Evolutionary conservation across 345 rosid species (phyloP).

Genomic region (Carallia pectinifolia): DNA sequence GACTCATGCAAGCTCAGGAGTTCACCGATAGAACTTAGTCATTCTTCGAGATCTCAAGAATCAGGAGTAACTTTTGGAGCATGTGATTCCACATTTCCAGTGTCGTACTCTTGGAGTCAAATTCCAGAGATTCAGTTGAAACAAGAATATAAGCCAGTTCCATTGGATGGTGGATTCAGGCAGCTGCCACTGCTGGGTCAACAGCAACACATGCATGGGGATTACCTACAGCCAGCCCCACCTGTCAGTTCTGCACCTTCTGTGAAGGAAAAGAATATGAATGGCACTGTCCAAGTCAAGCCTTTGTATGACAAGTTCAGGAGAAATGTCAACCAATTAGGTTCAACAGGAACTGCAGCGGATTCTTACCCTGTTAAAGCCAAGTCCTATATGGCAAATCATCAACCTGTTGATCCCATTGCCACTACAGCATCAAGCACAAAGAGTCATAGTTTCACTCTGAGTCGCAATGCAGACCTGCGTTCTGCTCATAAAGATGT

Average conservation of each 20-base stretch:
- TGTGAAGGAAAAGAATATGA: slow-evolving; percentile 26
- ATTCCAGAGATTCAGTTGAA: slow-evolving; percentile 47
- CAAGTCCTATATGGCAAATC: slow-evolving; percentile 21
- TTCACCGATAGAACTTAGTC: slow-evolving; percentile 43
- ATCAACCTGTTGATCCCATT: slow-evolving; percentile 36
- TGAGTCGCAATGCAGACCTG: slow-evolving; percentile 32
- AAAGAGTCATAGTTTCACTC: slow-evolving; percentile 38
- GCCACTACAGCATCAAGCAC: slow-evolving; percentile 28
- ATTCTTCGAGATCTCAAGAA: slow-evolving; percentile 30
- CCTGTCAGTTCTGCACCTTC: slow-evolving; percentile 28
- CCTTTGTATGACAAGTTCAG: slow-evolving; percentile 35
- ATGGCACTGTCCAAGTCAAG: slow-evolving; percentile 25
- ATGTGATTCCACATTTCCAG: slow-evolving; percentile 38
- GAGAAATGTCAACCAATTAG: slow-evolving; percentile 28
- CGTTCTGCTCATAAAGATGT: slow-evolving; percentile 36
- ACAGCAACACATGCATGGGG: slow-evolving; percentile 25
- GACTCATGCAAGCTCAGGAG: slow-evolving; percentile 35
- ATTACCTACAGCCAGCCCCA: slow-evolving; percentile 23
- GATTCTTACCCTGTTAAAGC: slow-evolving; percentile 34
- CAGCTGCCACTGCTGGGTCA: slow-evolving; percentile 37
- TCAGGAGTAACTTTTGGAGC: slow-evolving; percentile 36
- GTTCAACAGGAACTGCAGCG: slow-evolving; percentile 16
- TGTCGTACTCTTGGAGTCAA: slow-evolving; percentile 51
- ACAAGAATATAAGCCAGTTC: slow-evolving; percentile 38
- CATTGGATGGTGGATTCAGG: slow-evolving; percentile 43